phyloP scores from a whole-genome alignment of 1,284 basidiomycete genomes.

The Xerocomus amazonicus region DNA sequence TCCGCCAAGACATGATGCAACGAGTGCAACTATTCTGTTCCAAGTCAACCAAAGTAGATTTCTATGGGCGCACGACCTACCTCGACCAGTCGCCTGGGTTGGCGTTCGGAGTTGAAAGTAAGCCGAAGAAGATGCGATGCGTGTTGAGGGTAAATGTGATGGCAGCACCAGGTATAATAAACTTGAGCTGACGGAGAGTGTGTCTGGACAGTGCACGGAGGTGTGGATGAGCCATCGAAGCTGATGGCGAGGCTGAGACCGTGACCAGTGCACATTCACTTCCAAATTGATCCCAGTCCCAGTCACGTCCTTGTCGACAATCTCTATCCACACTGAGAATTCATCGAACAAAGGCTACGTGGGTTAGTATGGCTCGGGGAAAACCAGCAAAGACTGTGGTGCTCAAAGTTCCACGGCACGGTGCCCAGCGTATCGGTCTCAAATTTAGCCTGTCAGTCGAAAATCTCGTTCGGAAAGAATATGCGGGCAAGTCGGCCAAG shows the following conservation, averaged over 20 bases:
- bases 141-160: slow-evolving; percentile 61
- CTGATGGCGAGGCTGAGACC: too few species aligned
- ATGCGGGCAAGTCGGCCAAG: slow-evolving; percentile 21
- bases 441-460: slow-evolving; percentile 60
- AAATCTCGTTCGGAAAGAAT: slow-evolving; percentile 46
- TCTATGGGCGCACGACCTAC: slow-evolving; percentile 37
- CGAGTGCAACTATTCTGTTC: slow-evolving; percentile 47
- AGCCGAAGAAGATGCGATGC: slow-evolving; percentile 44
- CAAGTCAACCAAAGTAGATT: slow-evolving; percentile 3
- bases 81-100: slow-evolving; percentile 44
- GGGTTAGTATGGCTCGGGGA: slow-evolving; percentile 25
- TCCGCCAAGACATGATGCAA: slow-evolving; percentile 49
- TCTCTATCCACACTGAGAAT: too few species aligned
- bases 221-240: too few species aligned
- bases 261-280: too few species aligned
- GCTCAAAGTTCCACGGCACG: slow-evolving; percentile 68
- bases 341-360: too few species aligned
- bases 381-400: slow-evolving; percentile 41
- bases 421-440: slow-evolving; percentile 64
- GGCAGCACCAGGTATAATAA: slow-evolving; percentile 62
- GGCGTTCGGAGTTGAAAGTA: slow-evolving; percentile 33
- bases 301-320: too few species aligned
- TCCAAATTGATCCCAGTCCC: too few species aligned
- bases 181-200: slow-evolving; percentile 64
- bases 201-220: slow-evolving; percentile 38